A percentile compares a stretch with the other conserved stretches of the same genome.
phyloP scores from a whole-genome alignment of 1,284 basidiomycete genomes.

The Microbotryomycetes sp. region DNA sequence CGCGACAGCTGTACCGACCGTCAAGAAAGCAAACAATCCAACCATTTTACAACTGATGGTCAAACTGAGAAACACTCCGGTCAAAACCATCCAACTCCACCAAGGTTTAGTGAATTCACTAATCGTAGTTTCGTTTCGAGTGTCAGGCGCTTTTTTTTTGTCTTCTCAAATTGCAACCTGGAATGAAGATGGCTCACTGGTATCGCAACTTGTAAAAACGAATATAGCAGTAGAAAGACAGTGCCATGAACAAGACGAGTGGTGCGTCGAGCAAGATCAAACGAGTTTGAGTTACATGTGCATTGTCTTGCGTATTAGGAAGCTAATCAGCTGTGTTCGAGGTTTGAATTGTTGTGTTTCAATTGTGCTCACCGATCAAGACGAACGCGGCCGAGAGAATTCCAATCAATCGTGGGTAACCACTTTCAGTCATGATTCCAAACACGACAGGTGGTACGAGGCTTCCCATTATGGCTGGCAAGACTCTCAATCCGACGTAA shows the following conservation, averaged over 20 bases:
- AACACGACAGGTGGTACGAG: conserved; percentile 87
- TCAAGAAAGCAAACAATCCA: conserved; percentile 82
- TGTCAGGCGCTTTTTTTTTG: not conserved
- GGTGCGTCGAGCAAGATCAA: conserved; percentile 93
- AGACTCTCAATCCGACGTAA: conserved; percentile 84
- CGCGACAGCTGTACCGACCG: conserved; percentile 83
- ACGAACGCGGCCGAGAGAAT: conserved; percentile 80
- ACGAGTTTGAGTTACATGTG: conserved; percentile 88
- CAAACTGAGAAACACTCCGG: conserved; percentile 87
- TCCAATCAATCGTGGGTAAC: conserved; percentile 81
- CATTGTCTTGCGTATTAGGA: conserved; percentile 65
- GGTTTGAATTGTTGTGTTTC: too few species aligned
- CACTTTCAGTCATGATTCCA: conserved; percentile 94
- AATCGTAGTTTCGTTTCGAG: conserved; percentile 1
- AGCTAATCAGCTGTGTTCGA: not conserved
- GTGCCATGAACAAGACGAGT: conserved; percentile 89
- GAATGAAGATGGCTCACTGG: conserved; percentile 52
- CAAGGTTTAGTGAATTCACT: conserved; percentile 81
- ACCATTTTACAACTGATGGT: conserved; percentile 99
- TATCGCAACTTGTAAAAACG: conserved; percentile 94
- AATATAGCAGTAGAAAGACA: conserved; percentile 91
- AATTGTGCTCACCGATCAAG: conserved; percentile 63
- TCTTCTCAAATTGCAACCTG: not conserved
- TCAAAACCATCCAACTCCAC: conserved; percentile 91
- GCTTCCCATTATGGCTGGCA: conserved; percentile 84